Conservation (phyloP, 1,139 yeast species). For the Geotrichum klebahnii region DNA sequence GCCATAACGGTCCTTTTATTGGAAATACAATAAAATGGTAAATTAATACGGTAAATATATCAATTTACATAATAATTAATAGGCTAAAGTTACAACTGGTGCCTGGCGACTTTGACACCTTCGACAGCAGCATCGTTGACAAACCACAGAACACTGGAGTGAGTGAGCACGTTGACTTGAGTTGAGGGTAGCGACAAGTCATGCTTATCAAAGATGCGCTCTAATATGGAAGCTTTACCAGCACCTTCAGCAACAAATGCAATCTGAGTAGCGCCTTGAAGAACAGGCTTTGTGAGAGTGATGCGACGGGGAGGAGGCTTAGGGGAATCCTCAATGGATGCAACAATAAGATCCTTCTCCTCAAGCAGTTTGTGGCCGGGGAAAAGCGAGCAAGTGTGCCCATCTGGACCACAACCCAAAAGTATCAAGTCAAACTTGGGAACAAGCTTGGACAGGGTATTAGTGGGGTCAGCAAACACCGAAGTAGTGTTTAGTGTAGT, state of each 20-base stretch:
- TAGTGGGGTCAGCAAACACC: slow-evolving; percentile 11
- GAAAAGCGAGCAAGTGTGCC: slow-evolving; percentile 74
- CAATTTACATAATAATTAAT: not conserved
- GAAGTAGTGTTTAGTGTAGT: slow-evolving; percentile 4
- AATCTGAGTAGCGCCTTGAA: slow-evolving; percentile 52
- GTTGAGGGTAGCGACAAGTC: slow-evolving; percentile 58
- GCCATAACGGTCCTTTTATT: not conserved
- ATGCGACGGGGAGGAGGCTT: slow-evolving; percentile 77
- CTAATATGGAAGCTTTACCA: slow-evolving; percentile 70
- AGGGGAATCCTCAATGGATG: slow-evolving; percentile 60
- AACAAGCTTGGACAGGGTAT: slow-evolving; percentile 15
- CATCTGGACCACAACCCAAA: slow-evolving; percentile 73
- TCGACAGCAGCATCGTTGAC: slow-evolving; percentile 70
- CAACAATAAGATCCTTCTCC: slow-evolving; percentile 33
- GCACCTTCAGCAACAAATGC: slow-evolving; percentile 90
- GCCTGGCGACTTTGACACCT: slow-evolving; percentile 44
- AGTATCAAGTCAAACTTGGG: slow-evolving; percentile 53
- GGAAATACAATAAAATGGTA: not conserved
- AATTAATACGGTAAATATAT: not conserved
- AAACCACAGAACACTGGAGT: slow-evolving; percentile 63
- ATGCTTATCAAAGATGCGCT: slow-evolving; percentile 58
- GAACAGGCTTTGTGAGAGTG: slow-evolving; percentile 63
- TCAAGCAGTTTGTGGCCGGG: slow-evolving; percentile 45
- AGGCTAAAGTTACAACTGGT: not conserved
- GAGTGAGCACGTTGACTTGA: slow-evolving; percentile 55